Base-by-base conservation (phyloP, 306 rosid species). In the Medicago ruthenica region DNA sequence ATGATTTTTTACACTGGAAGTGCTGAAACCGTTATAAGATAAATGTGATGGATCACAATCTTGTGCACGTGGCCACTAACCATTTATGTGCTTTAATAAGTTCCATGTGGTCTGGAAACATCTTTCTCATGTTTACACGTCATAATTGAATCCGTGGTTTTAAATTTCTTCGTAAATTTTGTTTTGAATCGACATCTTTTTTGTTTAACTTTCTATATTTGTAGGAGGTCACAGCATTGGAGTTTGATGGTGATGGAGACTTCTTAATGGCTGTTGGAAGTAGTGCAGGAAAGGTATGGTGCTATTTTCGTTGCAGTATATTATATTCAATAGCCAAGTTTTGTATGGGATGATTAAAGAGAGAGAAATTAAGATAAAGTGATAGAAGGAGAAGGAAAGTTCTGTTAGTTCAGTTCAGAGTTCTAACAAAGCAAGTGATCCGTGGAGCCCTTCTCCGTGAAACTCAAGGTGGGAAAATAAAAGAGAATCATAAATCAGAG, bases 181-280 rank as follows among this genome's bases (percentile, higher is more conserved):
- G 10, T 16, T 67, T 76, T 18, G 5, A 65, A 54, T 53, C 58
- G 21, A 21, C 16, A 70, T 69, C 36, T 24, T 67, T 12, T 18
- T 81, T 70, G 8, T 48, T 24, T 42, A 79, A 51, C 67, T 55
- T 64, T 76, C 75, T 69, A 76, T 74, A 75, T 84, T 71, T 76
- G 65, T 83, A 95, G 98, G 98, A 87, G 90, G 97, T 92, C 76
- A 95, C 97, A 76, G 93, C 97, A 67, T 73, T 95, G 64, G 91
- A 87, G 79, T 92, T 92, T 84, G 96, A 95, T 58, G 91, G 78
- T 50, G 85, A 87, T 73, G 91, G 89, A 11, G 98, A 90, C 75
- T 87, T 87, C 76, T 86, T 65, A 78, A 82, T 95, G 96, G 98
- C 98, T 60, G 97, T 92, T 71, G 98, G 98, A 83, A 95, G 89